These are phyloP conservation scores for Eimeria praecox DNA, from an alignment of 169 alveolate genomes.

Conservation along the genomic window DNA sequence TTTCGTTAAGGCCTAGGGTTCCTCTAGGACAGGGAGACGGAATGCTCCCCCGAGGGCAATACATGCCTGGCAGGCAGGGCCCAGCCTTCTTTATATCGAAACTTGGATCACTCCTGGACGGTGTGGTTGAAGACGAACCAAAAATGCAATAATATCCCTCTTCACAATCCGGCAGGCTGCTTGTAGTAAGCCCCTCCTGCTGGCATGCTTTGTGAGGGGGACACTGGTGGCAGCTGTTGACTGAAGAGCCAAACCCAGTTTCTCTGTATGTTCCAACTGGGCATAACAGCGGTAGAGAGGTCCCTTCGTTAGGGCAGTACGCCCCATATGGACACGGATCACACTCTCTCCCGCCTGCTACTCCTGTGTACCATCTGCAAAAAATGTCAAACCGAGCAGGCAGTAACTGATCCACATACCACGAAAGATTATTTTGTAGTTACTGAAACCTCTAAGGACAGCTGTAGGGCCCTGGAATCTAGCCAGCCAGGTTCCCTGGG, in stretches of 20 bases:
- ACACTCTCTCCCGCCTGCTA: background rate
- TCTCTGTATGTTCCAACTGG: constrained; percentile 47
- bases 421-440: background rate
- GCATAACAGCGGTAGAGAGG: background rate
- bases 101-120: background rate
- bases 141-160: constrained; percentile 65
- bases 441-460: too few species aligned
- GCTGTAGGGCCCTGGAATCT: background rate
- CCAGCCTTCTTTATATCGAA: constrained; percentile 17
- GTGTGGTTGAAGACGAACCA: constrained; percentile 11
- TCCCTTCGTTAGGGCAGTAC: constrained; percentile 71
- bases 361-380: background rate
- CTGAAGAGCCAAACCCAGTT: constrained; percentile 37
- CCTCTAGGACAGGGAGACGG: constrained; percentile 68
- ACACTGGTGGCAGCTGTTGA: constrained; percentile 48
- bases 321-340: constrained; percentile 6
- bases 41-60: background rate
- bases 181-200: background rate
- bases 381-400: background rate
- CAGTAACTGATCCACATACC: too few species aligned
- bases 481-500: background rate
- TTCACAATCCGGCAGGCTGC: background rate
- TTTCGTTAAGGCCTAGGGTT: constrained; percentile 15
- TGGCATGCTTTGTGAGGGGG: constrained; percentile 44
- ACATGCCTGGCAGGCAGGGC: constrained; percentile 34